phyloP scores from a whole-genome alignment of 306 rosid species.

The Betula pendula region DNA sequence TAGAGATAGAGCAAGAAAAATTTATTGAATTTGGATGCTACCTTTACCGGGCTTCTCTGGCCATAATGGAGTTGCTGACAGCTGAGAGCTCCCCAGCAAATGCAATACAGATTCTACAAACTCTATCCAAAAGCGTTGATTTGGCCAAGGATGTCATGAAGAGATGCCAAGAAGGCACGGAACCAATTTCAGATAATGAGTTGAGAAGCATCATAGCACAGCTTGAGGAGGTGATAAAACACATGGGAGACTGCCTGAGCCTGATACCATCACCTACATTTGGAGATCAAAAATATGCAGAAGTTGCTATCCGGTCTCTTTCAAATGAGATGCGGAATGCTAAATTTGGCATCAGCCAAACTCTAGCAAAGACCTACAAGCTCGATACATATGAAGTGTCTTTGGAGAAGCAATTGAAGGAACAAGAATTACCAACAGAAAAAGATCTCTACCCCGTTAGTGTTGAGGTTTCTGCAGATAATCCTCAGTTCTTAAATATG shows the following conservation, averaged over 20 bases:
- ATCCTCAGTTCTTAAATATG: constrained; percentile 12
- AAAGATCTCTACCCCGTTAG: constrained; percentile 41
- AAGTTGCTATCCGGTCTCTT: constrained; percentile 33
- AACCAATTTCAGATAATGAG: constrained; percentile 15
- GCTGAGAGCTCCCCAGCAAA: constrained; percentile 29
- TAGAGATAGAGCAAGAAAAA: constrained; percentile 26
- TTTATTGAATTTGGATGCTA: constrained; percentile 43
- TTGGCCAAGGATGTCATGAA: constrained; percentile 37
- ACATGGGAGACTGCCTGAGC: constrained; percentile 39
- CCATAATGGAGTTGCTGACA: constrained; percentile 35
- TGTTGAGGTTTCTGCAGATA: constrained; percentile 28
- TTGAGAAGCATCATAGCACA: constrained; percentile 17
- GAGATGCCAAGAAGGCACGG: constrained; percentile 29
- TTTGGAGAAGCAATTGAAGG: constrained; percentile 19
- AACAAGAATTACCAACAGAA: constrained; percentile 25
- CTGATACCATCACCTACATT: constrained; percentile 35
- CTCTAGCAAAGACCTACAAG: constrained; percentile 7
- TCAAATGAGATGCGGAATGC: constrained; percentile 43
- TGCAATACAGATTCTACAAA: constrained; percentile 33
- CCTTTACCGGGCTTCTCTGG: constrained; percentile 43
- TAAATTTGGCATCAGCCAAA: constrained; percentile 3
- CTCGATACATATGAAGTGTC: constrained; percentile 7
- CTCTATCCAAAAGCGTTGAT: constrained; percentile 33
- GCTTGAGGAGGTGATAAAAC: constrained; percentile 36
- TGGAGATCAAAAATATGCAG: constrained; percentile 37